Evolutionary conservation across 805 yeast species (phyloP).

Genomic region (Pichia kluyveri): DNA sequence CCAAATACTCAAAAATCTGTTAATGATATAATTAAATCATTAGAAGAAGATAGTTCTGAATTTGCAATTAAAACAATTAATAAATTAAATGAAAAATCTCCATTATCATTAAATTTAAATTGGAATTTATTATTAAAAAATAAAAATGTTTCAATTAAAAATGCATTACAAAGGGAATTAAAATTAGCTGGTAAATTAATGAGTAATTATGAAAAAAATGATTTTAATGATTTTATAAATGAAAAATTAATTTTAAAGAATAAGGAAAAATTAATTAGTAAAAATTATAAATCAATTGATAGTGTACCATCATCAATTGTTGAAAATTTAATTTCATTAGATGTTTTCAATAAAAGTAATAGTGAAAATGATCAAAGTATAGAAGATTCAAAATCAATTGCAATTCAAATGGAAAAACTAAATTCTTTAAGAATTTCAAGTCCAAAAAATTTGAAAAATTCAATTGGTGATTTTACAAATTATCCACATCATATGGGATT

Average conservation of each 20-base stretch:
- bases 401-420: constrained; percentile 15
- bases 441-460: constrained; percentile 24
- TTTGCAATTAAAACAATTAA: constrained; percentile 56
- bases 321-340: constrained; percentile 33
- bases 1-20: constrained; percentile 30
- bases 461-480: constrained; percentile 26
- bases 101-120: constrained; percentile 68
- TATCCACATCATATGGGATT: constrained; percentile 66
- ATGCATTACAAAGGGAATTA: constrained; percentile 67
- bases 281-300: constrained; percentile 38
- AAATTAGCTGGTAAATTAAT: constrained; percentile 70
- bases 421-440: constrained; percentile 30
- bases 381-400: background rate
- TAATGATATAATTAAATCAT: constrained; percentile 46
- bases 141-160: constrained; percentile 43
- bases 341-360: constrained; percentile 16
- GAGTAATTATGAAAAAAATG: constrained; percentile 36
- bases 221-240: constrained; percentile 42
- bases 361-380: constrained; percentile 14
- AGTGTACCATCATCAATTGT: constrained; percentile 59
- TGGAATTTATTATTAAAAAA: constrained; percentile 61
- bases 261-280: constrained; percentile 7
- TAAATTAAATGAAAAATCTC: constrained; percentile 58
- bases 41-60: constrained; percentile 45
- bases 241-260: constrained; percentile 43